Evolutionary conservation across 331 rosid species (phyloP), one percentile per base, ranked within the genome.

Genomic region (Dryas integrifolia): DNA sequence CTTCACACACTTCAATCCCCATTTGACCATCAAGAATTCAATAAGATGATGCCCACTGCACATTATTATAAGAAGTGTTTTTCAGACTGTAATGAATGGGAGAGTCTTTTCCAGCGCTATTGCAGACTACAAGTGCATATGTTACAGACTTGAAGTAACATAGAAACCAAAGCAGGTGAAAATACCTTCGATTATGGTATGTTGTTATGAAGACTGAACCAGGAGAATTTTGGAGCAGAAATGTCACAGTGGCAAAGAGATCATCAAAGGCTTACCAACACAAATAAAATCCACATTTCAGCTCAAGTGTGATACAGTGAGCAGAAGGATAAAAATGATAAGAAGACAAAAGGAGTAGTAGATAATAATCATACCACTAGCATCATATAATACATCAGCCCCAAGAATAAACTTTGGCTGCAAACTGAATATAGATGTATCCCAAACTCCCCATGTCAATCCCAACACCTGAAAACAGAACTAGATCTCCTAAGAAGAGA

Each of bases 371-470:
- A 73, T 76, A 92, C 98, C 92, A 2, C 70, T 77, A 13, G 90
- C 79, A 71, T 92, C 96, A 70, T 90, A 90, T 61, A 90, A 80
- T 7, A 92, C 96, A 80, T 90, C 95, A 16, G 95, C 96, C 59
- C 96, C 98, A 48, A 90, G 82, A 74, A 90, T 86, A 65, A 88
- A 81, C 63, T 82, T 86, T 4, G 96, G 92, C 8, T 58, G 81
- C 73, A 90, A 88, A 79, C 78, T 80, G 80, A 92, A 85, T 26
- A 87, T 49, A 58, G 96, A 84, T 40, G 76, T 79, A 84, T 90
- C 92, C 98, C 96, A 92, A 69, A 87, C 83, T 73, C 95, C 96
- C 96, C 96, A 88, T 13, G 90, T 86, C 84, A 92, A 73, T 69
- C 95, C 96, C 45, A 82, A 14, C 49, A 92, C 88, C 96, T 92